Percentiles rank a stretch among this genome's conserved stretches.
phyloP scores from a whole-genome alignment of 1,284 basidiomycete genomes.

The Lignosus rhinocerotis region DNA sequence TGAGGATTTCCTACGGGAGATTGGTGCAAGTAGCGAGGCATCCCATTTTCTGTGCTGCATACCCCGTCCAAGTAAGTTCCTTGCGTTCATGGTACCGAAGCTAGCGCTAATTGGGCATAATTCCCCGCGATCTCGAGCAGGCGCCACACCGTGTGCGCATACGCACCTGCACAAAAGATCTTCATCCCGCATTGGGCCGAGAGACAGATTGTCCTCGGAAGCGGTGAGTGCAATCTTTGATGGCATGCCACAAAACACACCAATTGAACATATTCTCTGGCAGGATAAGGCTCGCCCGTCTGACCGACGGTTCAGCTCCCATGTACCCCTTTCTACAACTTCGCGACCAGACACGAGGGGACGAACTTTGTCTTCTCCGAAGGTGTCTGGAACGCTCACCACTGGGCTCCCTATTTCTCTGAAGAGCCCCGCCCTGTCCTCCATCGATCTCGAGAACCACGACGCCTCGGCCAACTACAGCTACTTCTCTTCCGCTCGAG shows the following conservation, averaged over 20 bases:
- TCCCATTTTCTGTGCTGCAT: slow-evolving; percentile 25
- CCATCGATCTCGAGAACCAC: slow-evolving; percentile 18
- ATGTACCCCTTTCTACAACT: not conserved
- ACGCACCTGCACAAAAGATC: slow-evolving; percentile 11
- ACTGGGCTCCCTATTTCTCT: slow-evolving; percentile 8
- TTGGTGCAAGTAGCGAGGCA: slow-evolving; percentile 24
- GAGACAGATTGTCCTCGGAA: slow-evolving; percentile 15
- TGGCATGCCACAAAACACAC: not conserved
- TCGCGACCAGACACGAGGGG: slow-evolving; percentile 2
- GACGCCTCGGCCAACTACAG: slow-evolving; percentile 14
- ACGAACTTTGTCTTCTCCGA: slow-evolving; percentile 15
- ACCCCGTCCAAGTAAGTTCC: slow-evolving; percentile 24
- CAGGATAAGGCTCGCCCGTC: slow-evolving; percentile 11
- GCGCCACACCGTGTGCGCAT: slow-evolving; percentile 18
- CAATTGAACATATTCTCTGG: slow-evolving; percentile 1
- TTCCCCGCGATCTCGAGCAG: not conserved
- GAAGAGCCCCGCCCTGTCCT: slow-evolving; percentile 21
- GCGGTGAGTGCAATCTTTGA: slow-evolving; percentile 13
- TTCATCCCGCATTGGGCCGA: slow-evolving; percentile 4
- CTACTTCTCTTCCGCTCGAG: slow-evolving; percentile 20
- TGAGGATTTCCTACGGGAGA: slow-evolving; percentile 32
- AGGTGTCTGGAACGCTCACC: slow-evolving; percentile 7
- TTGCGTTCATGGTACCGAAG: not conserved
- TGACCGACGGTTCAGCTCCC: not conserved
- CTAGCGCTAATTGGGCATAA: not conserved